Conservation (phyloP, 352 stramenopile species). For the Phytopythium vexans region DNA sequence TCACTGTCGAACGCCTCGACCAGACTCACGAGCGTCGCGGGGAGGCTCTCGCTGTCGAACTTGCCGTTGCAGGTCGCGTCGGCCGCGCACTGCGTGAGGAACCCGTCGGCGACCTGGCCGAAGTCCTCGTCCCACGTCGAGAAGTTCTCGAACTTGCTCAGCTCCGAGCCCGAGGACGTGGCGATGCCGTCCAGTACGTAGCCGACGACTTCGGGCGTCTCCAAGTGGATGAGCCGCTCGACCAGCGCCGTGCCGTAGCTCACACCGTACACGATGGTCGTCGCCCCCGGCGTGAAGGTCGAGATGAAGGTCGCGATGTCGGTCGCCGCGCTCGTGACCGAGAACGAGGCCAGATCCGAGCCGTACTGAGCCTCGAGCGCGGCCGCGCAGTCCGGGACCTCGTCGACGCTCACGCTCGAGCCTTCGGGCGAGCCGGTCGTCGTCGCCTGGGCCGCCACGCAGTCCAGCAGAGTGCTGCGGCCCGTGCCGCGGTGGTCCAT, state of each 20-base stretch:
- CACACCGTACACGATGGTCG: constrained; percentile 35
- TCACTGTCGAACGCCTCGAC: constrained; percentile 20
- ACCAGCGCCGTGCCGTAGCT: constrained; percentile 50
- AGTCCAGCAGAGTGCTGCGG: constrained; percentile 36
- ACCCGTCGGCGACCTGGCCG: constrained; percentile 26
- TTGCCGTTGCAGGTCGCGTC: constrained; percentile 13
- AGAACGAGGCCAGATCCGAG: constrained; percentile 33
- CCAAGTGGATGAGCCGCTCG: constrained; percentile 44
- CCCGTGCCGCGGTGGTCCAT: constrained; percentile 54
- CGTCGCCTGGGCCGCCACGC: constrained; percentile 29
- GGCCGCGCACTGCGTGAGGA: constrained; percentile 18
- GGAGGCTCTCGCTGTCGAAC: constrained; percentile 14
- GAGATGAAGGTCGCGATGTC: constrained; percentile 35
- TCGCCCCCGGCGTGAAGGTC: constrained; percentile 16
- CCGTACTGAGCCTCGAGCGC: constrained; percentile 36
- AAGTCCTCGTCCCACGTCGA: constrained; percentile 37
- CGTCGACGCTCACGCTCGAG: constrained; percentile 10
- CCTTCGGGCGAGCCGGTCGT: constrained; percentile 29
- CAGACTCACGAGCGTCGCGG: constrained; percentile 11
- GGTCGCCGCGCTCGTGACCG: constrained; percentile 36
- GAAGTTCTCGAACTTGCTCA: constrained; percentile 27
- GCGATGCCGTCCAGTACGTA: constrained; percentile 47
- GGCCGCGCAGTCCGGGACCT: constrained; percentile 31
- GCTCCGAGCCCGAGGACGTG: constrained; percentile 28
- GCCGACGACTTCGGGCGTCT: constrained; percentile 28